Percentiles rank a stretch among this genome's conserved stretches.
Evolutionary conservation across 2,329 filamentous ascomycete species (phyloP).

Genomic region (Meredithiella fracta): DNA sequence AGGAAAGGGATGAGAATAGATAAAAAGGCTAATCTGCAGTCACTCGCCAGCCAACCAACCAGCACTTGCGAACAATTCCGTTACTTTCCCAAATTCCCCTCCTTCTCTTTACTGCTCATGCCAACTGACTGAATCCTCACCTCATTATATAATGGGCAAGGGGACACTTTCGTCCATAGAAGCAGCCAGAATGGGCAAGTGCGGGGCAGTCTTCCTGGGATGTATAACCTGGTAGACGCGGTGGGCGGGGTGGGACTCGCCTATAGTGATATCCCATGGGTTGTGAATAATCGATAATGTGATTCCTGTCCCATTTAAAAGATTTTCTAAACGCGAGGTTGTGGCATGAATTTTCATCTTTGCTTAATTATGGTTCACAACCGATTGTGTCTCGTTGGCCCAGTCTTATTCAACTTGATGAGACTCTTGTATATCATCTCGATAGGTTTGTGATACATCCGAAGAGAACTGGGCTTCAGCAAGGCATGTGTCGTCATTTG

Average conservation of each 20-base stretch:
- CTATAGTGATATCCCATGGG: neutral
- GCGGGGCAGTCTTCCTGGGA: conserved; percentile 3
- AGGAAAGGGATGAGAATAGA: neutral
- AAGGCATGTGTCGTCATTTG: too few species aligned
- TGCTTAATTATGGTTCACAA: neutral
- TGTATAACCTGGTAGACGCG: neutral
- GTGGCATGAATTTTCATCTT: neutral
- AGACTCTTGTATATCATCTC: too few species aligned
- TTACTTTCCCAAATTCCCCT: neutral
- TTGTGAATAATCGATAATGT: conserved; percentile 1
- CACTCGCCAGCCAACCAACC: neutral
- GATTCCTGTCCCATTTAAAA: conserved; percentile 3
- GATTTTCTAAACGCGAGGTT: conserved; percentile 1
- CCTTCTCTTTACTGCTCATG: too few species aligned
- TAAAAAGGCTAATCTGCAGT: neutral
- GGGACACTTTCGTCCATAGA: neutral
- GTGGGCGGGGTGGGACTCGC: too few species aligned
- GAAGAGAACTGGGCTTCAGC: neutral
- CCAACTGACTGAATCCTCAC: neutral
- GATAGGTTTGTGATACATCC: neutral
- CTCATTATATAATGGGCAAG: neutral
- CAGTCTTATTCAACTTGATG: neutral
- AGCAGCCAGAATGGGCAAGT: conserved; percentile 8
- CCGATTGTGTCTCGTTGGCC: neutral
- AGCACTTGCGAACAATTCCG: too few species aligned